Evolutionary conservation across 2,329 filamentous ascomycete genomes (phyloP).

Genomic region (Harringtonia lauricola): DNA sequence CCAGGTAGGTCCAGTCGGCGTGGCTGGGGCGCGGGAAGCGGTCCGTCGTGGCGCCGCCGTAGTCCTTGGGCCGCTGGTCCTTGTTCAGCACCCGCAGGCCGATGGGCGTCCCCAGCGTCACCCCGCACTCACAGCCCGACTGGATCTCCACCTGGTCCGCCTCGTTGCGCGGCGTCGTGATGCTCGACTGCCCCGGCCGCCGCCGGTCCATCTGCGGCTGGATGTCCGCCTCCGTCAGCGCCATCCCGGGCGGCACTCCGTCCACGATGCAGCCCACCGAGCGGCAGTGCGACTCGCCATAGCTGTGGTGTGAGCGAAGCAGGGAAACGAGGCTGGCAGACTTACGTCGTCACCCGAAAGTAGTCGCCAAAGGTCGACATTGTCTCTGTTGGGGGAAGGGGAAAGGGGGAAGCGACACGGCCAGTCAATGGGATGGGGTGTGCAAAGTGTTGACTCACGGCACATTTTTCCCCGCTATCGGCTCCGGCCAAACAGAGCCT

Average conservation of each 20-base stretch:
- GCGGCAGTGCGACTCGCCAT: conserved; percentile 60
- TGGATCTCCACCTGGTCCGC: conserved; percentile 88
- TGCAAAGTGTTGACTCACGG: too few relatives aligned
- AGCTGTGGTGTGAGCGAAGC: conserved; percentile 20
- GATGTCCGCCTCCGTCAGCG: conserved; percentile 75
- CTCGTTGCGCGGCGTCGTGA: conserved; percentile 88
- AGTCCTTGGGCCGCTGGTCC: conserved; percentile 87
- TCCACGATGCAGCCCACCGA: conserved; percentile 94
- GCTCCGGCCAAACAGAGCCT: too few relatives aligned
- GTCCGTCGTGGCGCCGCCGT: conserved; percentile 83
- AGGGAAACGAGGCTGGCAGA: conserved; percentile 7
- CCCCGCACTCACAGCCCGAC: conserved; percentile 81
- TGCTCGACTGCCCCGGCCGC: conserved; percentile 76
- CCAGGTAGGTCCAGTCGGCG: conserved; percentile 92
- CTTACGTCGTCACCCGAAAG: conserved; percentile 75
- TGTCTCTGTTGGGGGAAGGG: conserved; percentile 18
- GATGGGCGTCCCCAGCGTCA: conserved; percentile 86
- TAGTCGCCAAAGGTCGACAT: conserved; percentile 85
- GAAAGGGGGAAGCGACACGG: too few relatives aligned
- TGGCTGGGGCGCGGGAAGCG: conserved; percentile 83
- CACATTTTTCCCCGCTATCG: too few relatives aligned
- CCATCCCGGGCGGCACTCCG: conserved; percentile 78
- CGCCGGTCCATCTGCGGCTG: conserved; percentile 91
- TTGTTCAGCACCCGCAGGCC: conserved; percentile 80
- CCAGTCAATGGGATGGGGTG: too few relatives aligned